A percentile compares a stretch with the other conserved stretches of the same genome.
Conservation (phyloP, 2,329 filamentous ascomycete species). For the Dactylonectria macrodidyma region DNA sequence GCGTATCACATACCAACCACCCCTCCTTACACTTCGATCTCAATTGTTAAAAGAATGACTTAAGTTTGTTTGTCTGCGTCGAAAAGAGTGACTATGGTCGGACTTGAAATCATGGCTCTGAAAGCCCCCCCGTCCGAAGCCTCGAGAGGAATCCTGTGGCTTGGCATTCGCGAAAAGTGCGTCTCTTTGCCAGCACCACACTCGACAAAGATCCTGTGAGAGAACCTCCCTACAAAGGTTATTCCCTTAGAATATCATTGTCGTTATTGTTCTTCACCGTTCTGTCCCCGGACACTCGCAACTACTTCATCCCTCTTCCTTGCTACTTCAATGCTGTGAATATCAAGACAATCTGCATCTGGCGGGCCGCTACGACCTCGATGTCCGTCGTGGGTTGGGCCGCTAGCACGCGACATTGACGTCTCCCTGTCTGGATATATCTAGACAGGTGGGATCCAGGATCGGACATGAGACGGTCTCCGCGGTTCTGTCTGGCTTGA, state of each 20-base stretch:
- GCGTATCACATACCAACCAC: not conserved
- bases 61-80: conserved; percentile 36
- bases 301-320: conserved; percentile 19
- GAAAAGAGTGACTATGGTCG: conserved; percentile 48
- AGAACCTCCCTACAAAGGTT: conserved; percentile 14
- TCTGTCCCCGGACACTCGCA: conserved; percentile 28
- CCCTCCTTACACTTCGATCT: not conserved
- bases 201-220: conserved; percentile 17
- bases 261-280: conserved; percentile 29
- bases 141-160: conserved; percentile 27
- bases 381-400: conserved; percentile 39
- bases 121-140: conserved; percentile 38
- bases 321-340: conserved; percentile 43
- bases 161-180: conserved; percentile 27
- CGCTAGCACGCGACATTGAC: conserved; percentile 38
- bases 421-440: conserved; percentile 41
- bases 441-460: conserved; percentile 38
- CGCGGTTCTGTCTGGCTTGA: conserved; percentile 36
- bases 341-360: conserved; percentile 51
- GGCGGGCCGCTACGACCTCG: conserved; percentile 42
- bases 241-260: not conserved
- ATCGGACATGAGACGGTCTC: conserved; percentile 43
- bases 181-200: conserved; percentile 31
- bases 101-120: conserved; percentile 34
- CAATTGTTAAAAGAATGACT: conserved; percentile 44